Conservation (phyloP, 2,329 filamentous ascomycete genomes). For the Colletotrichum graminicola region DNA sequence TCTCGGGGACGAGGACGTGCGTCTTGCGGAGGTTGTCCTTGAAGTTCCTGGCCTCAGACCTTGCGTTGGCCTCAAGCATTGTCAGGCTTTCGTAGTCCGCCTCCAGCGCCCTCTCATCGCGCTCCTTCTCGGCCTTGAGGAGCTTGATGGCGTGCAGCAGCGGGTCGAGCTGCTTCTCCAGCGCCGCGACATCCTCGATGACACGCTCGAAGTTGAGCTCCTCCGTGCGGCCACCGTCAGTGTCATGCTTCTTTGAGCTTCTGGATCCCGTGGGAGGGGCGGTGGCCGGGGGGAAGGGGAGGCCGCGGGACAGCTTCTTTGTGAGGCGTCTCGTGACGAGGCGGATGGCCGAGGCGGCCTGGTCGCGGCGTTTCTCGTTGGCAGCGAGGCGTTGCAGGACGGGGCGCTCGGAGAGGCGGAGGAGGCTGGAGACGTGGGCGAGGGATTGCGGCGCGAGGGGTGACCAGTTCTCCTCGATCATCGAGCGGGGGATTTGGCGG, state of each 20-base stretch:
- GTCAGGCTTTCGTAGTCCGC: constrained; percentile 65
- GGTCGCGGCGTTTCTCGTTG: constrained; percentile 61
- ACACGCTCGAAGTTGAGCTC: constrained; percentile 77
- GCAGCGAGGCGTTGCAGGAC: constrained; percentile 69
- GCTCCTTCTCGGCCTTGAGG: constrained; percentile 68
- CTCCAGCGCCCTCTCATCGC: constrained; percentile 68
- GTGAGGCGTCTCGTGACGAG: constrained; percentile 67
- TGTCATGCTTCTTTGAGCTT: constrained; percentile 28
- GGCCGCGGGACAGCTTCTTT: constrained; percentile 68
- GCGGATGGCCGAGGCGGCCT: constrained; percentile 68
- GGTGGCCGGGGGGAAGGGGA: constrained; percentile 74
- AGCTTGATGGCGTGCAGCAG: constrained; percentile 73
- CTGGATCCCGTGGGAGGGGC: constrained; percentile 42
- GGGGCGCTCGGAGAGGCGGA: constrained; percentile 71
- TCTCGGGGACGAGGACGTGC: constrained; percentile 62
- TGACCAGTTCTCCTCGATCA: constrained; percentile 77
- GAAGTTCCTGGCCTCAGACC: constrained; percentile 64
- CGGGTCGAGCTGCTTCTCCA: constrained; percentile 72
- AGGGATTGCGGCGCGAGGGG: constrained; percentile 68
- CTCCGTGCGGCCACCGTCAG: constrained; percentile 56
- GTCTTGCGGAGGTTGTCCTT: constrained; percentile 62
- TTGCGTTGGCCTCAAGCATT: constrained; percentile 67
- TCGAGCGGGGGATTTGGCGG: constrained; percentile 69
- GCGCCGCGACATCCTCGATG: constrained; percentile 66
- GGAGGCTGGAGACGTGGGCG: constrained; percentile 65